Evolutionary conservation across 768 basidiomycete genomes (phyloP).

Genomic region (Tremella yokohamensis): DNA sequence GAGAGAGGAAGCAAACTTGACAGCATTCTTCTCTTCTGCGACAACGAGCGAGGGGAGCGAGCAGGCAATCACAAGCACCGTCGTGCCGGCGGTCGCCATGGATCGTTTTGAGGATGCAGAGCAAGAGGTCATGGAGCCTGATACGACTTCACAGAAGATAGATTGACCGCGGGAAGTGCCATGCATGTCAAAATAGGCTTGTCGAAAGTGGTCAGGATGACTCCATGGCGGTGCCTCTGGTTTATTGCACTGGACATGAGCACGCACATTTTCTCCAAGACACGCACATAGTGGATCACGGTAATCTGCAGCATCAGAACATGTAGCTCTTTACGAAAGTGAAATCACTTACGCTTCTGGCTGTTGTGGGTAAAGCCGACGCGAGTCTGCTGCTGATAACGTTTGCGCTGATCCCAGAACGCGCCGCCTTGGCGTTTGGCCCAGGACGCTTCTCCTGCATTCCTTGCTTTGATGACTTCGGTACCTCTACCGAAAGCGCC

Average conservation of each 20-base stretch:
- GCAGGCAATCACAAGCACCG: too few species aligned
- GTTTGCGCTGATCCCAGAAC: slow-evolving; percentile 72
- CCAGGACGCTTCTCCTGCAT: slow-evolving; percentile 90
- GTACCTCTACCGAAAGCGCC: slow-evolving; percentile 80
- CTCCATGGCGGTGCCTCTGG: too few species aligned
- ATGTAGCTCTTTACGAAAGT: background rate
- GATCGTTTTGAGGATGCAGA: too few species aligned
- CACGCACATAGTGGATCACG: slow-evolving; percentile 41
- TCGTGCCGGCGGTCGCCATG: too few species aligned
- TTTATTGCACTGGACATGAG: slow-evolving; percentile 30
- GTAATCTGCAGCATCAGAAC: slow-evolving; percentile 29
- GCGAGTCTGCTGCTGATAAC: slow-evolving; percentile 79
- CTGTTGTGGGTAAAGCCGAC: slow-evolving; percentile 73
- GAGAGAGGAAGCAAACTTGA: too few species aligned
- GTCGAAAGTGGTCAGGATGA: too few species aligned
- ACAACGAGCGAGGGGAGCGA: too few species aligned
- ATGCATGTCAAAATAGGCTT: too few species aligned
- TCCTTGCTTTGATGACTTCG: slow-evolving; percentile 81
- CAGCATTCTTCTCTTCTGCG: too few species aligned
- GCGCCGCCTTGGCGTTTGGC: slow-evolving; percentile 81
- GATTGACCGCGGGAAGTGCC: too few species aligned
- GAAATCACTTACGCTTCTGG: slow-evolving; percentile 62
- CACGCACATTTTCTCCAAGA: background rate
- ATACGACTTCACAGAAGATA: too few species aligned
- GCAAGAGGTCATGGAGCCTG: too few species aligned